These are phyloP conservation scores for Curvularia sp. DNA, from an alignment of 2,329 filamentous ascomycete genomes.

Conservation along the genomic window DNA sequence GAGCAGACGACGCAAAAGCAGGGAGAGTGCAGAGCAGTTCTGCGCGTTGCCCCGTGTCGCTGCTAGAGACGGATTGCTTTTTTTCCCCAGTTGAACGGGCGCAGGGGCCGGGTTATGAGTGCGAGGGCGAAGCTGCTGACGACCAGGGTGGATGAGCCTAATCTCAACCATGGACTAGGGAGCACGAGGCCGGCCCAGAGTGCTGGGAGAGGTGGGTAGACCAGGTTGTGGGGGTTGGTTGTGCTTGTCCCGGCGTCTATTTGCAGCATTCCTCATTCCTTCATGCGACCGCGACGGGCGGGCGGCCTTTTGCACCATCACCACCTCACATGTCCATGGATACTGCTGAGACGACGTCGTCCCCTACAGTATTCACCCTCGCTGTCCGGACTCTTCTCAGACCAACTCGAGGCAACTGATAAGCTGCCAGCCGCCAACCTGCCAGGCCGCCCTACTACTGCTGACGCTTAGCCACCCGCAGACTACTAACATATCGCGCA, in stretches of 20 bases:
- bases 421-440: neutral
- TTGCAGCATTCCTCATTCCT: neutral
- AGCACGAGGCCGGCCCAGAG: slow-evolving; percentile 10
- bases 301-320: neutral
- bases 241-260: neutral
- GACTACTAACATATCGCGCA: neutral
- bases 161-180: neutral
- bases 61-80: slow-evolving; percentile 15
- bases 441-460: no score
- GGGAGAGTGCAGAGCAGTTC: slow-evolving; percentile 25
- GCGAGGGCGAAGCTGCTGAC: slow-evolving; percentile 9
- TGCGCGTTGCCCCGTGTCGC: slow-evolving; percentile 31
- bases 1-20: slow-evolving; percentile 11
- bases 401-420: no score
- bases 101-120: slow-evolving; percentile 16
- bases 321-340: no score
- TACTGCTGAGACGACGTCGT: neutral
- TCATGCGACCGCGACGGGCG: neutral
- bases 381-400: no score
- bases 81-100: slow-evolving; percentile 5
- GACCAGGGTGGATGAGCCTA: slow-evolving; percentile 15
- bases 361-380: no score
- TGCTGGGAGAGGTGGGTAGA: slow-evolving; percentile 13
- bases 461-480: neutral
- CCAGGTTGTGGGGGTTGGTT: neutral